Base-by-base conservation (phyloP, 2,329 filamentous ascomycete genomes). In the Fonsecaea pugnacius region DNA sequence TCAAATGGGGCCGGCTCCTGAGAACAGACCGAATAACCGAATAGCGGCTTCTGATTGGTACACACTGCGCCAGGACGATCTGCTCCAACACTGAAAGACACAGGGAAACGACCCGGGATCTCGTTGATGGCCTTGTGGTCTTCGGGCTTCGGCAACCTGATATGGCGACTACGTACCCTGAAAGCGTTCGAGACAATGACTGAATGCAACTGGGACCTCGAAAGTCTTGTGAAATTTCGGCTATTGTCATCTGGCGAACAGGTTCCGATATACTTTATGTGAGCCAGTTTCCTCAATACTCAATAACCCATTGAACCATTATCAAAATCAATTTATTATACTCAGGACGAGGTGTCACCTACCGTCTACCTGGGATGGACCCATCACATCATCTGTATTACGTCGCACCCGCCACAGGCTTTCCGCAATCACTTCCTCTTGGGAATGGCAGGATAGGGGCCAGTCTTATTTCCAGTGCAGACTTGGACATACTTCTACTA, bases 351-450 rank as follows among this genome's bases (percentile, higher is more conserved):
- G 18, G 43, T 12, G 27, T 27, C 8, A 6, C 43, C 43, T 18
- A 14, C 9, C 5, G 6, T 14, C 21, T 12, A 27, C 21, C 43
- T 24, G 4, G 2, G 2, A 48, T 48, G 43, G 43, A 48, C 12
- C 43, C 43, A 48, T 48, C 43, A 14, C 43, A 48, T 48, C 10
- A 27, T 24, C 43, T 48, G 14, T 48, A 48, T 14, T 48, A 48
- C 21, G 4, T 12, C 16, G 4, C 18, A 4, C 10, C 43, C 3
- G 43, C 18, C 21, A 24, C 18, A 4, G 43, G 18, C 8, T 48
- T 48, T 48, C 43, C 18, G 12, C 43, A 48, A 14, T 48, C 43
- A 24, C 43, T 48, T 12, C n/a, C 43, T 5, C 43, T 48, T 48
- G 43, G 43, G 21, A 48, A 48, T 48, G 43, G 43, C 21, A 24